Evolutionary conservation across 129 eudicot genomes (phyloP), one percentile per base, ranked within the genome.

Genomic region (Dittrichia graveolens): DNA sequence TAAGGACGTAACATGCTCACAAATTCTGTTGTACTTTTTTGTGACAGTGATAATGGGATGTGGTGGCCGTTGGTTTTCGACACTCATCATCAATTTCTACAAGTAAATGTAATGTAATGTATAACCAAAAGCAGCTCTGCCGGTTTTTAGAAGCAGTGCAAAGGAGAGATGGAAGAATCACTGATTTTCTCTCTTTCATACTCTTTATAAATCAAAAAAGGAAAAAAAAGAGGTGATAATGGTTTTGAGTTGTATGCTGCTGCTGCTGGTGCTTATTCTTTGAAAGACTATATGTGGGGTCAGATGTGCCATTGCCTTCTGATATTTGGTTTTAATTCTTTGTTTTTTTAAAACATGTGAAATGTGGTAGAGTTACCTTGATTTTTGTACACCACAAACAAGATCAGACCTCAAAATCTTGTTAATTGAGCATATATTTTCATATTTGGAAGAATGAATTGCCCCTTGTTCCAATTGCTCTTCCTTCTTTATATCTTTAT

Each of bases 251-350:
- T 70, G 71, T 69, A 41, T 43, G 43, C 11, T 76, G 31, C 60
- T 73, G 78, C 55, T 43, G n/a, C 12, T 19, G n/a, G 43, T 53
- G 71, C 38, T 55, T 75, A 76, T 76, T 76, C 80, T 76, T 76
- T 56, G 31, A 24, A 2, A 2, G 55, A 75, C 79, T 75, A 42
- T 66, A 65, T 45, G 35, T 8, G 9, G 12, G 62, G 61, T 62
- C 40, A 35, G 35, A 63, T 35, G 79, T 65, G 68, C 61, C 46
- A 76, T 66, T 75, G 74, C 80, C 80, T 75, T 65, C 46, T 75
- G 74, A 75, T 40, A 66, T 54, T 56, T 60, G 56, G n/a, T 73
- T 8, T 34, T 43, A 35, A 64, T 52, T 38, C 34, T 65, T 43
- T n/a, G 7, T 5, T 10, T 60, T 61, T 56, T 18, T 18, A 2